Evolutionary conservation across 2,329 filamentous ascomycete genomes (phyloP).

Genomic region (Pestalotiopsis sp.): DNA sequence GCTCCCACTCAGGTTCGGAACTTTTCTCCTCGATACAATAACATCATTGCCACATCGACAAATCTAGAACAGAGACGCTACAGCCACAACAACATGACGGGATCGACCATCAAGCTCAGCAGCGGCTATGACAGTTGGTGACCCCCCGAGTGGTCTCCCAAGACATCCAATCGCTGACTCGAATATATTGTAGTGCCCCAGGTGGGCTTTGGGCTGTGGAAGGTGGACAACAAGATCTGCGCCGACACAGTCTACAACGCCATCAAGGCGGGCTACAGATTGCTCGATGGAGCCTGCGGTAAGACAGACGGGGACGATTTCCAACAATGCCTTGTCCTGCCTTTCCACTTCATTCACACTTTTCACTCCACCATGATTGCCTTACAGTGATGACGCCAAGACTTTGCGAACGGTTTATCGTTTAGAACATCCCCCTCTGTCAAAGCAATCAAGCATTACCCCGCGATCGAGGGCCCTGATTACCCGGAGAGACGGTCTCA

Average conservation of each 20-base stretch:
- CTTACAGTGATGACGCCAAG: neutral
- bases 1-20: neutral
- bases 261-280: conserved; percentile 64
- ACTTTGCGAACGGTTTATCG: neutral
- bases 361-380: neutral
- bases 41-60: neutral
- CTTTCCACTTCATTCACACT: too few species aligned
- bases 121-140: conserved; percentile 59
- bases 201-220: conserved; percentile 82
- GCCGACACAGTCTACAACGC: conserved; percentile 80
- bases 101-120: conserved; percentile 62
- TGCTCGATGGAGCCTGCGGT: conserved; percentile 64
- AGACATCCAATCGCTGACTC: neutral
- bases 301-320: conserved; percentile 32
- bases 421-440: neutral
- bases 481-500: neutral
- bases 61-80: neutral
- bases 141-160: neutral
- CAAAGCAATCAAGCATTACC: neutral
- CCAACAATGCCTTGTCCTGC: neutral
- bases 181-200: conserved; percentile 56
- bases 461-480: conserved; percentile 1
- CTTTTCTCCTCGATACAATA: neutral
- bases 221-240: conserved; percentile 73
- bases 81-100: conserved; percentile 20